These are phyloP conservation scores for Chlorella sorokiniana DNA, from an alignment of 139 green algal species.

Conservation along the genomic window DNA sequence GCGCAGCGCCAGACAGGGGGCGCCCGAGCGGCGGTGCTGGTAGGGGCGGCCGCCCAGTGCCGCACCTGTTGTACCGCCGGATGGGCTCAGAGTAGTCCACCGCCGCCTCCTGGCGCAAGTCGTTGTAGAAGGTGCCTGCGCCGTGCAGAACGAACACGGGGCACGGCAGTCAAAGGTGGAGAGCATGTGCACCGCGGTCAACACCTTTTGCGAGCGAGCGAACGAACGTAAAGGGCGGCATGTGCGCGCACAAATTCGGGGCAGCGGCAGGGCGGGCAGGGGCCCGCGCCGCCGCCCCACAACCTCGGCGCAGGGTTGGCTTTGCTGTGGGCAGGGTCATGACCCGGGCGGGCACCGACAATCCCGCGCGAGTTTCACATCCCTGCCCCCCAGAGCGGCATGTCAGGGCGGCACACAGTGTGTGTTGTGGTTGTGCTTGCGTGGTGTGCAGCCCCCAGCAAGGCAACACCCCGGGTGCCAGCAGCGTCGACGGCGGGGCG, in stretches of 20 bases:
- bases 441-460: no score
- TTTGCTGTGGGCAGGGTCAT: background rate
- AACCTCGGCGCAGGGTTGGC: background rate
- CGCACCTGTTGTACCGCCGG: slow-evolving; percentile 29
- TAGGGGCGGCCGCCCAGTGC: background rate
- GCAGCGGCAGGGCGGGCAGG: background rate
- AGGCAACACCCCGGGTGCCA: no score
- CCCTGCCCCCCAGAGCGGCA: no score
- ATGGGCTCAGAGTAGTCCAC: slow-evolving; percentile 41
- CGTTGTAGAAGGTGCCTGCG: slow-evolving; percentile 60
- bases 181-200: background rate
- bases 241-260: background rate
- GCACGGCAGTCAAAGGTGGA: no score
- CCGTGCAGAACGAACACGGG: background rate
- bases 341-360: background rate
- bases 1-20: background rate
- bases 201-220: background rate
- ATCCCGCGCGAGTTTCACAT: background rate
- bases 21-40: background rate
- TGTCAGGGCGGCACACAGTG: no score
- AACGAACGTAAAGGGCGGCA: background rate
- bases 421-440: no score
- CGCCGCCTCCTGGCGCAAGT: slow-evolving; percentile 37
- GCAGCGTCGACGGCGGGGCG: no score
- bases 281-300: background rate